Evolutionary conservation across 768 basidiomycete species (phyloP).

Genomic region (Mycena leptocephala): DNA sequence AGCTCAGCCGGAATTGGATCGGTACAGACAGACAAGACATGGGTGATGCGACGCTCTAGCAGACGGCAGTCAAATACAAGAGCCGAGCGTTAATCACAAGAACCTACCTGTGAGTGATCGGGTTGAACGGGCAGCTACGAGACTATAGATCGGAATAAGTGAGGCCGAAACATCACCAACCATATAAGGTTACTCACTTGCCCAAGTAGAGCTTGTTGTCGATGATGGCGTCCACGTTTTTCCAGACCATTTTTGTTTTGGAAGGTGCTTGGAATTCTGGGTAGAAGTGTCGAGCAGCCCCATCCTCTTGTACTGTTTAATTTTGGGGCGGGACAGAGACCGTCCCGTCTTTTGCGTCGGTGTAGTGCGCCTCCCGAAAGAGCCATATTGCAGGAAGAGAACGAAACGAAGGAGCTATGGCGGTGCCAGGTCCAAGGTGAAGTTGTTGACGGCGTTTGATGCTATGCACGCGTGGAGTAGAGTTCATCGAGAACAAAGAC

Average conservation of each 20-base stretch:
- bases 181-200: conserved; percentile 69
- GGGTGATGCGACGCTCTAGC: conserved; percentile 80
- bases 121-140: conserved; percentile 80
- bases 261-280: conserved; percentile 35
- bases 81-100: neutral
- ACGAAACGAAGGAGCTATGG: conserved; percentile 35
- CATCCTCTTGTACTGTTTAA: conserved; percentile 43
- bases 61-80: neutral
- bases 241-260: conserved; percentile 68
- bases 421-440: conserved; percentile 27
- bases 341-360: conserved; percentile 32
- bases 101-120: conserved; percentile 67
- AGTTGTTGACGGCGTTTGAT: conserved; percentile 1
- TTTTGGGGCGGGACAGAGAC: conserved; percentile 24
- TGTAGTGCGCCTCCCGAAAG: conserved; percentile 23
- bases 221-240: conserved; percentile 79
- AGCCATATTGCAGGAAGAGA: conserved; percentile 17
- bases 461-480: conserved; percentile 25
- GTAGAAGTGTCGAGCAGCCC: conserved; percentile 5
- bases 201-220: conserved; percentile 79
- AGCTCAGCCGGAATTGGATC: conserved; percentile 82
- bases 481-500: conserved; percentile 25
- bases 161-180: conserved; percentile 35
- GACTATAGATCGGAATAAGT: conserved; percentile 56
- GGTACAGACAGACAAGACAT: conserved; percentile 84